Evolutionary conservation across 148 eudicot species (phyloP).

Genomic region (Limonium bicolor): DNA sequence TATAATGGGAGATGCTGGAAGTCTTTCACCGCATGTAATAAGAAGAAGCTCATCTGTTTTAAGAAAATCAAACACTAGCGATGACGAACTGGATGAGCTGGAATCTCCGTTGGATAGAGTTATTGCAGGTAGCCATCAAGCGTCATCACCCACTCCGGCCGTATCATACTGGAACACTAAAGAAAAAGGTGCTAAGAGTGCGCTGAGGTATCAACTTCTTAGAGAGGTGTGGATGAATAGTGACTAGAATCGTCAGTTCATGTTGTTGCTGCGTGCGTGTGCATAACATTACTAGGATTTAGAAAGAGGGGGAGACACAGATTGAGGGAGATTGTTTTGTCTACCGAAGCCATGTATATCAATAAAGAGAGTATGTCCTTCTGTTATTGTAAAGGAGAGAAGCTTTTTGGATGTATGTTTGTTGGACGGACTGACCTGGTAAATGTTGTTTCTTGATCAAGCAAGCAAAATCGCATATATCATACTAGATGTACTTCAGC

Average conservation of each 20-base stretch:
- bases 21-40: conserved; percentile 25
- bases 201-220: conserved; percentile 55
- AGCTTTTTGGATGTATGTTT: no score
- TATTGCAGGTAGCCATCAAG: conserved; percentile 11
- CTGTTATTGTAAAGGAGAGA: no score
- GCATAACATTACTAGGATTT: no score
- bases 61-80: conserved; percentile 77
- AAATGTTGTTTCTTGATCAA: no score
- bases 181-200: conserved; percentile 15
- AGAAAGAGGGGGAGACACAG: no score
- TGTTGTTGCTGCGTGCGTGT: no score
- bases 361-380: no score
- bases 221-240: conserved; percentile 48
- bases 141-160: conserved; percentile 12
- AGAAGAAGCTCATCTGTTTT: conserved; percentile 51
- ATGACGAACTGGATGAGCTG: conserved; percentile 74
- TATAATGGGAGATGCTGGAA: conserved; percentile 25
- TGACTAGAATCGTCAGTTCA: conserved; percentile 15
- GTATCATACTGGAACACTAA: conserved; percentile 12
- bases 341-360: no score
- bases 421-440: no score
- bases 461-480: no score
- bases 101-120: conserved; percentile 48
- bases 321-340: no score
- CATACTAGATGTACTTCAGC: no score